These are phyloP conservation scores for Coniferiporia sulphurascens DNA, from an alignment of 1,284 basidiomycete genomes.

Conservation along the genomic window DNA sequence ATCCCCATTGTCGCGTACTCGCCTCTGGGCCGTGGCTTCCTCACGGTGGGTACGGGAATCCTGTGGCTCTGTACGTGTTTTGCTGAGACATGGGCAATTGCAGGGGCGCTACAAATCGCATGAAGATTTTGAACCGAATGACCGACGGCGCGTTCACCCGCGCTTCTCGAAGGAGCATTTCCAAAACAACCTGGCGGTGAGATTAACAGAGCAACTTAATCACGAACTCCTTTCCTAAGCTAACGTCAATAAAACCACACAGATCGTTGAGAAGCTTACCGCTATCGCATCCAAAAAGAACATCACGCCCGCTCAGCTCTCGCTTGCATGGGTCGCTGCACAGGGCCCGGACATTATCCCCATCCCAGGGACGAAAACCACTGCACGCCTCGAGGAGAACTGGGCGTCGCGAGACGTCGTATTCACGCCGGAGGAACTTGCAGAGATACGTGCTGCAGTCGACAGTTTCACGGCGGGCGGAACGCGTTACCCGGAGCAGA, in stretches of 20 bases:
- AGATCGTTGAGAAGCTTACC: conserved; percentile 31
- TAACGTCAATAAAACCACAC: neutral
- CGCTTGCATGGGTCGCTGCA: conserved; percentile 36
- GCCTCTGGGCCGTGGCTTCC: conserved; percentile 21
- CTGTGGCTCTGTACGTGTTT: no score
- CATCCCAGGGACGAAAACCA: conserved; percentile 29
- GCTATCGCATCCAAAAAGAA: conserved; percentile 27
- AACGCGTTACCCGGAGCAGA: conserved; percentile 10
- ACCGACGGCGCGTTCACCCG: conserved; percentile 23
- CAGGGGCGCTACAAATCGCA: conserved; percentile 27
- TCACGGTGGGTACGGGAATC: conserved; percentile 9
- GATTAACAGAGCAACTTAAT: no score
- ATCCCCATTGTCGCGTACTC: conserved; percentile 23
- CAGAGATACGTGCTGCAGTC: conserved; percentile 27
- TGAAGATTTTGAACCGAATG: conserved; percentile 34
- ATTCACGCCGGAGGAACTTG: conserved; percentile 27
- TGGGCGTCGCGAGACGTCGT: conserved; percentile 26
- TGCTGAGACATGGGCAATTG: no score
- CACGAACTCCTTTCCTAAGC: neutral
- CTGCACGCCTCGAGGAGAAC: conserved; percentile 31
- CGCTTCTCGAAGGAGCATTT: conserved; percentile 30
- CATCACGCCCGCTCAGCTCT: conserved; percentile 36
- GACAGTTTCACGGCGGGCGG: conserved; percentile 16
- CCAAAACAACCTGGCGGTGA: conserved; percentile 29
- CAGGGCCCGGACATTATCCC: conserved; percentile 32